Evolutionary conservation across 805 yeast species (phyloP), one percentile per base, ranked within the genome.

Genomic region (Saccharomycopsis fermentans): DNA sequence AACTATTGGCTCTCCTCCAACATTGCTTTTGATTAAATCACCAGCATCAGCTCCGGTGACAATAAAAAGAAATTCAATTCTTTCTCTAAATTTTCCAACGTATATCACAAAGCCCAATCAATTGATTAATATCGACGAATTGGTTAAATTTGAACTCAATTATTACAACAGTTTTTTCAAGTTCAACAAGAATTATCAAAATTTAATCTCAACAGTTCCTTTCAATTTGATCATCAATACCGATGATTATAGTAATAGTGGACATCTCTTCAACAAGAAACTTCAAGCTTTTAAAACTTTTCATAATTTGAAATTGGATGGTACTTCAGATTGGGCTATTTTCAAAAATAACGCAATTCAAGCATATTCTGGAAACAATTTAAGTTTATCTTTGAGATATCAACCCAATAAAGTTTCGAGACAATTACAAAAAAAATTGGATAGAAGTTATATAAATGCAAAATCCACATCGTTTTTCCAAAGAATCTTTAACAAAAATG

Each of bases 271-370:
- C 37, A 61, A 67, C 37, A 35, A 36, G n/a, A 52, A 53, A 8
- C 32, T 9, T 6, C 6, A 29, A 12, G 26, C 43, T 24, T 43
- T 40, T 19, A 75, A 72, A 53, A 71, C 82, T 2, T 76, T 81
- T 61, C 76, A 75, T 9, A 72, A 69, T 48, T 59, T 84, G 27
- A 61, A 71, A 2, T 65, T 84, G 59, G 86, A 84, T 62, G 90
- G 90, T 1, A 71, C 79, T 0, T 67, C 68, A 19, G 90, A 84
- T 64, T 84, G 87, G 86, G 86, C 84, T 0, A 58, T 84, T 3
- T 71, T 84, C 52, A 72, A 77, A 50, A 70, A 73, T 1, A 66
- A 71, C 16, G 73, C 83, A 0, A 65, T 84, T 24, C 81, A 81
- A 53, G 78, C 76, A 0, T 81, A 75, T 62, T 67, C 78, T 6